These are phyloP conservation scores for Picea abies DNA, from an alignment of 83 land plant species.

Conservation along the genomic window DNA sequence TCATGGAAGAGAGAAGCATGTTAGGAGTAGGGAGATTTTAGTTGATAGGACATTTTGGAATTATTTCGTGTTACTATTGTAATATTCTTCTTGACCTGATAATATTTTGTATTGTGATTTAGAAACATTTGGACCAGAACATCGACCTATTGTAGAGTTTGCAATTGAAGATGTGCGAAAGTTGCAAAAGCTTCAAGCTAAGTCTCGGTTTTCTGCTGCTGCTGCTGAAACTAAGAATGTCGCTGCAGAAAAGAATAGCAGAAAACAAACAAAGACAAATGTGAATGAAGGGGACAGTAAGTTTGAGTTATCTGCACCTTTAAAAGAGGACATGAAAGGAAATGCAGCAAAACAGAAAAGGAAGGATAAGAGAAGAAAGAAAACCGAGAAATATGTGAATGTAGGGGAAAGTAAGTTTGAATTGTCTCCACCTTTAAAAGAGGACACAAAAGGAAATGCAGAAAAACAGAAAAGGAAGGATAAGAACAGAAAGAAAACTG, in stretches of 20 bases:
- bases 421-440: slow-evolving; percentile 9
- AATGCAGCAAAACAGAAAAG: slow-evolving; percentile 3
- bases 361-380: background rate
- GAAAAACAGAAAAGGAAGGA: background rate
- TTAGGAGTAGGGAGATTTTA: background rate
- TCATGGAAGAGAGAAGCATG: background rate
- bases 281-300: slow-evolving; percentile 1
- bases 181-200: slow-evolving; percentile 35
- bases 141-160: slow-evolving; percentile 96
- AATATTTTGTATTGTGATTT: slow-evolving; percentile 17
- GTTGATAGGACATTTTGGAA: background rate
- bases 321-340: slow-evolving; percentile 4
- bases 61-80: background rate
- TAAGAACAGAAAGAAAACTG: background rate
- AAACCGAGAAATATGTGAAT: background rate
- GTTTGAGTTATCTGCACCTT: slow-evolving; percentile 1
- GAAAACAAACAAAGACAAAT: background rate
- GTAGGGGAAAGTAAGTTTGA: background rate
- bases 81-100: background rate
- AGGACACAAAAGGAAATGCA: slow-evolving; percentile 4
- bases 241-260: background rate
- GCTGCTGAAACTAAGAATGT: background rate
- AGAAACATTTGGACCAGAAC: slow-evolving; percentile 91
- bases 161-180: slow-evolving; percentile 82
- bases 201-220: background rate